Evolutionary conservation across 805 yeast species (phyloP).

Genomic region (Clavispora carvajalis): DNA sequence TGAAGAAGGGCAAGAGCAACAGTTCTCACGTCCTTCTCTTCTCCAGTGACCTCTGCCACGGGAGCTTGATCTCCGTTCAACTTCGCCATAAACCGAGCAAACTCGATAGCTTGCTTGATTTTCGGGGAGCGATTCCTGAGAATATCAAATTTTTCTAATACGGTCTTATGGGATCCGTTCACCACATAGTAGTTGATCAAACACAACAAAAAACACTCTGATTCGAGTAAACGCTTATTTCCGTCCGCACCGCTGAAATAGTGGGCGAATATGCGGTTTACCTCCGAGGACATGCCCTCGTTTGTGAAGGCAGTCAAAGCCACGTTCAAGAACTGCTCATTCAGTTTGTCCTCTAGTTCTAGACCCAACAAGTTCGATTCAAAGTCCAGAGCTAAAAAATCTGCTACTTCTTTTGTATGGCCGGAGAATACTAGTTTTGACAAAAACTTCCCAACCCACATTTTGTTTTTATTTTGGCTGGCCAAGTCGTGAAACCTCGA

Average conservation of each 20-base stretch:
- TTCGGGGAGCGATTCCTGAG: constrained; percentile 11
- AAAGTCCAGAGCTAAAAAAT: constrained; percentile 3
- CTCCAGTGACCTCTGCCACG: too few species aligned
- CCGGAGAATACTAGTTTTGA: constrained; percentile 6
- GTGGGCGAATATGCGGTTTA: constrained; percentile 15
- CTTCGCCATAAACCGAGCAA: constrained; percentile 18
- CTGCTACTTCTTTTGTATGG: constrained; percentile 1
- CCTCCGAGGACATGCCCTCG: constrained; percentile 9
- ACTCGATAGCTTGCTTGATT: constrained; percentile 13
- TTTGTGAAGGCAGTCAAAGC: constrained; percentile 13
- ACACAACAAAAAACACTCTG: constrained; percentile 15
- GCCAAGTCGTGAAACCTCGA: constrained; percentile 9
- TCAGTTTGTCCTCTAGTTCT: neutral
- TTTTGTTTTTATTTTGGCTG: constrained; percentile 6
- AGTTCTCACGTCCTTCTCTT: neutral
- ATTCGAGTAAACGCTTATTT: constrained; percentile 11
- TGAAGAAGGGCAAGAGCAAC: constrained; percentile 9
- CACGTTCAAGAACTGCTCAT: constrained; percentile 4
- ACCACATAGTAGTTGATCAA: constrained; percentile 21
- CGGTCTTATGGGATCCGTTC: constrained; percentile 14
- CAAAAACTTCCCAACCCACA: constrained; percentile 19
- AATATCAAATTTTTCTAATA: constrained; percentile 15
- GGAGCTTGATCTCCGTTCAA: constrained; percentile 7
- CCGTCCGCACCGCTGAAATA: constrained; percentile 10
- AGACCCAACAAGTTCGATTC: constrained; percentile 6